Conservation (phyloP, 2,329 filamentous ascomycete genomes). For the Xylariaceae sp. region DNA sequence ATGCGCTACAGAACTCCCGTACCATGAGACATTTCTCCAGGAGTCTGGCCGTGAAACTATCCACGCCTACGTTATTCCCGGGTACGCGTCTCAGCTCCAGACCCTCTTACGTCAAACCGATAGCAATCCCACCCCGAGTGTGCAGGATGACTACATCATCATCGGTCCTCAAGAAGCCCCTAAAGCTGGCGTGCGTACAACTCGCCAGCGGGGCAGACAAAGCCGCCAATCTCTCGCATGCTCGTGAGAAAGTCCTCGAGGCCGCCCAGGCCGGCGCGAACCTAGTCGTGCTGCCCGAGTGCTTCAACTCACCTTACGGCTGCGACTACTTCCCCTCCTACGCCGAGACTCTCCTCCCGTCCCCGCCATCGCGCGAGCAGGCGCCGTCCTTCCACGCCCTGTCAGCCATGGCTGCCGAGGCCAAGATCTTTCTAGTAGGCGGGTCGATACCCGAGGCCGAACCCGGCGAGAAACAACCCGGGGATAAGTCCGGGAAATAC, state of each 20-base stretch:
- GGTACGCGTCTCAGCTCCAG: neutral
- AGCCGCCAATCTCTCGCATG: conserved; percentile 73
- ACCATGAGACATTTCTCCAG: conserved; percentile 29
- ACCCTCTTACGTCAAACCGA: conserved; percentile 10
- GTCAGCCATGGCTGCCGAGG: conserved; percentile 71
- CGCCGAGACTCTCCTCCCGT: conserved; percentile 79
- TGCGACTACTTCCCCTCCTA: conserved; percentile 86
- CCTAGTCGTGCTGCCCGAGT: conserved; percentile 91
- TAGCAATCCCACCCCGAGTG: conserved; percentile 11
- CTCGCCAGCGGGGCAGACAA: conserved; percentile 81
- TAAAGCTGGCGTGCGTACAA: conserved; percentile 79
- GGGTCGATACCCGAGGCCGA: conserved; percentile 88
- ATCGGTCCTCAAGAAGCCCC: conserved; percentile 64
- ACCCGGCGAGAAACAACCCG: no score
- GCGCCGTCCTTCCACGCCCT: conserved; percentile 85
- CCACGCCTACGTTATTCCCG: neutral
- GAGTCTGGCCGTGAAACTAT: conserved; percentile 20
- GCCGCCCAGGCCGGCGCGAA: conserved; percentile 73
- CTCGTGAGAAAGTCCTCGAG: conserved; percentile 76
- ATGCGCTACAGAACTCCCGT: conserved; percentile 2
- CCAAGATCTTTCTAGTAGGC: conserved; percentile 76
- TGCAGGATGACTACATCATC: conserved; percentile 31
- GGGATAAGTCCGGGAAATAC: conserved; percentile 51
- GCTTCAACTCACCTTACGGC: conserved; percentile 98
- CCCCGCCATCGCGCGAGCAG: conserved; percentile 63